phyloP scores from a whole-genome alignment of 768 basidiomycete genomes.

The Boletus reticuloceps region DNA sequence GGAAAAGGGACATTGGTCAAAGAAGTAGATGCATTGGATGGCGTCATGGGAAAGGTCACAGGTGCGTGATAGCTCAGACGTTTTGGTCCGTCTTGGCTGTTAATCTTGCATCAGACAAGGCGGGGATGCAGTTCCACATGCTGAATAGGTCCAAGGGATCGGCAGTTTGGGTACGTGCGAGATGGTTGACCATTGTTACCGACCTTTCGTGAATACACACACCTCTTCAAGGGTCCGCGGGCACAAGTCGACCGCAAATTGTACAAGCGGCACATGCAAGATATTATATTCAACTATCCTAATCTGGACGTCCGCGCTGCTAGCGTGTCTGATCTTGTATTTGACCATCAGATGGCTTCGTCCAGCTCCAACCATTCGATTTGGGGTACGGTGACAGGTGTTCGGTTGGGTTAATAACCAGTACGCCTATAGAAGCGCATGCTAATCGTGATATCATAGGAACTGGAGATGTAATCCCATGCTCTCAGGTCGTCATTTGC shows the following conservation, averaged over 20 bases:
- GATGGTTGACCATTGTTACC: too few relatives aligned
- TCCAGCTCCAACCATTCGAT: conserved; percentile 23
- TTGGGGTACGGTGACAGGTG: conserved; percentile 61
- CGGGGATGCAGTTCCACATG: conserved; percentile 86
- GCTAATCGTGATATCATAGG: conserved; percentile 41
- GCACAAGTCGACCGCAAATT: conserved; percentile 86
- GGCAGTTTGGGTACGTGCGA: conserved; percentile 76
- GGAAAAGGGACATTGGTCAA: conserved; percentile 91
- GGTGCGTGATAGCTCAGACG: conserved; percentile 42
- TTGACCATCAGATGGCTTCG: conserved; percentile 43
- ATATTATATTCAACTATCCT: conserved; percentile 58
- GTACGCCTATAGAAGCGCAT: neutral
- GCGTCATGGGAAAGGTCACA: conserved; percentile 78
- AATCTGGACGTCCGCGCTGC: conserved; percentile 68
- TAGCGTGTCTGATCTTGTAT: conserved; percentile 76
- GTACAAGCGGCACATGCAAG: conserved; percentile 84
- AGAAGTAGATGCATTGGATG: conserved; percentile 89
- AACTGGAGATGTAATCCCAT: conserved; percentile 68
- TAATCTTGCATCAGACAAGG: conserved; percentile 56
- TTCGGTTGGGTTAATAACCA: conserved; percentile 54
- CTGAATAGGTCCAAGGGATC: conserved; percentile 84
- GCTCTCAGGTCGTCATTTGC: conserved; percentile 82
- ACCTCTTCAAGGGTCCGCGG: conserved; percentile 66
- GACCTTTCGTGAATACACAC: neutral
- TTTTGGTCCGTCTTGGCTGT: neutral